Evolutionary conservation across 2,329 filamentous ascomycete species (phyloP).

Genomic region (Ascomycota sp.): DNA sequence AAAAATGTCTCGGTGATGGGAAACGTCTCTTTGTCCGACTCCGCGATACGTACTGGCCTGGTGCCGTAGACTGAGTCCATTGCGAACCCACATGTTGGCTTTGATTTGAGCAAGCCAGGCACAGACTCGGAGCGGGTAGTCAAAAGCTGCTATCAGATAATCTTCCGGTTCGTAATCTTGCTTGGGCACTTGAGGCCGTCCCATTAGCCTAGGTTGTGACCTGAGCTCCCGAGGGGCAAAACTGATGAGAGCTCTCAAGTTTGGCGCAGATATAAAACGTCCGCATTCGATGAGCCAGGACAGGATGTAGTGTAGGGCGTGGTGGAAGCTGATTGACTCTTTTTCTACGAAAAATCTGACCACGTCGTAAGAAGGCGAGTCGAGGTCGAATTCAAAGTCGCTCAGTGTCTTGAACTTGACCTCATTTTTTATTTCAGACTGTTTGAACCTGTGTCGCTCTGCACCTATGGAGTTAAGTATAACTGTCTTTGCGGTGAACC

Average conservation of each 20-base stretch:
- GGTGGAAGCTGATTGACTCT: conserved; percentile 90
- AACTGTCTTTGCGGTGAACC: conserved; percentile 58
- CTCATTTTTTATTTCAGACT: conserved; percentile 74
- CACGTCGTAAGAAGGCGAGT: conserved; percentile 38
- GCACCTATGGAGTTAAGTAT: conserved; percentile 75
- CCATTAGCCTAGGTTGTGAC: conserved; percentile 41
- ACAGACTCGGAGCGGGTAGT: conserved; percentile 81
- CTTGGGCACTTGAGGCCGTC: conserved; percentile 32
- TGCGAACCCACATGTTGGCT: conserved; percentile 94
- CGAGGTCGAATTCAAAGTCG: conserved; percentile 61
- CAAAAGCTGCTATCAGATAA: conserved; percentile 70
- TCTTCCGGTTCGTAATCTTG: conserved; percentile 48
- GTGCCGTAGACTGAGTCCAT: conserved; percentile 86
- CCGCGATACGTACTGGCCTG: conserved; percentile 88
- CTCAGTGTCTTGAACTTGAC: conserved; percentile 59
- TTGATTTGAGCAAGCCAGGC: conserved; percentile 98
- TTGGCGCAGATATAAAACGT: conserved; percentile 48
- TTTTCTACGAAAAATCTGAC: conserved; percentile 78
- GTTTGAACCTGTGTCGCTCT: conserved; percentile 70
- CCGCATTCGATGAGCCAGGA: conserved; percentile 91
- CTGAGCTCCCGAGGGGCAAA: conserved; percentile 54
- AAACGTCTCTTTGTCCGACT: conserved; percentile 74
- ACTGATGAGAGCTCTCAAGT: conserved; percentile 47
- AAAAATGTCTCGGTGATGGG: conserved; percentile 87
- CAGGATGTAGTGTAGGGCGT: conserved; percentile 84